Evolutionary conservation across 352 stramenopile species (phyloP).

Genomic region (Blastocystis sp.): DNA sequence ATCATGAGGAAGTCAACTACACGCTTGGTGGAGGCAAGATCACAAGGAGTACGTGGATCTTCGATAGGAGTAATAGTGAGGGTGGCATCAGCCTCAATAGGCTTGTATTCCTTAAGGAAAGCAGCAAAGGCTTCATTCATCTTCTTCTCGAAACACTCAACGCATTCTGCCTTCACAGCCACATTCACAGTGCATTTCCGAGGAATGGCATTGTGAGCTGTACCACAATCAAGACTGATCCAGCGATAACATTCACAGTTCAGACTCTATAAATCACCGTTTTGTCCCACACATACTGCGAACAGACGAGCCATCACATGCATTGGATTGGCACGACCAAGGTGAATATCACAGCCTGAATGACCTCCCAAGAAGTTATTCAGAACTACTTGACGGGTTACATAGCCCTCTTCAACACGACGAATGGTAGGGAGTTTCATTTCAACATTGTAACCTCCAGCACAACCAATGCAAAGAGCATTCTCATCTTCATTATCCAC

Average conservation of each 20-base stretch:
- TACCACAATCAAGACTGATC: conserved; percentile 40
- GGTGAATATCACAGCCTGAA: conserved; percentile 56
- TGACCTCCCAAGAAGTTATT: conserved; percentile 62
- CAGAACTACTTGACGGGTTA: conserved; percentile 25
- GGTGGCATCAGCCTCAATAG: neutral
- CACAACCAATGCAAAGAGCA: conserved; percentile 56
- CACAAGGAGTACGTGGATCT: conserved; percentile 14
- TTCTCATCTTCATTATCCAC: conserved; percentile 62
- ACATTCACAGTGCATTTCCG: conserved; percentile 37
- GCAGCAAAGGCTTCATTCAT: conserved; percentile 16
- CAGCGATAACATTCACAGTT: conserved; percentile 8
- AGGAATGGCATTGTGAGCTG: conserved; percentile 61
- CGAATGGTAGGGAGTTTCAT: conserved; percentile 44
- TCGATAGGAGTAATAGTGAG: neutral
- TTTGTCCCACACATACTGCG: neutral
- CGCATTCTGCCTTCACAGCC: neutral
- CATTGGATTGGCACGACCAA: conserved; percentile 46
- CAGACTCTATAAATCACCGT: neutral
- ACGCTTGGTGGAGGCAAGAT: neutral
- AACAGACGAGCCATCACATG: conserved; percentile 53
- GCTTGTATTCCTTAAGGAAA: conserved; percentile 31
- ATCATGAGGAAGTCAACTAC: conserved; percentile 40
- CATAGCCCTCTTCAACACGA: conserved; percentile 22
- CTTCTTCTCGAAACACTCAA: conserved; percentile 11
- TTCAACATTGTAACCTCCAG: conserved; percentile 39